A percentile compares a stretch with the other conserved stretches of the same genome.
Evolutionary conservation across 2,329 filamentous ascomycete genomes (phyloP).

Genomic region (Cucurbitaria berberidis): DNA sequence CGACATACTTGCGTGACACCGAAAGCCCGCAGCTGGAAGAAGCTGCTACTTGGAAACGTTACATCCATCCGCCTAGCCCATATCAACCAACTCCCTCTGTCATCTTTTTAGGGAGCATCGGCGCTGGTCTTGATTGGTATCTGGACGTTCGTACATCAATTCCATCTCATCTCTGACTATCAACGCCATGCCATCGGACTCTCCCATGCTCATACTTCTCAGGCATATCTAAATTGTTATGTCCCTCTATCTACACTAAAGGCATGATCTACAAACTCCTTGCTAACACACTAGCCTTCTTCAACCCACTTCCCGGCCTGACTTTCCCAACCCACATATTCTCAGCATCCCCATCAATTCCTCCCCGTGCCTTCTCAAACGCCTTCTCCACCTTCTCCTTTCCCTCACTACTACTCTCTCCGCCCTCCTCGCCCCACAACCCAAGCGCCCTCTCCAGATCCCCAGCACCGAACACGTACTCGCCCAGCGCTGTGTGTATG

Average conservation of each 20-base stretch:
- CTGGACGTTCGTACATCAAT: neutral
- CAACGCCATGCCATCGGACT: too few species aligned
- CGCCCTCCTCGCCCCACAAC: constrained; percentile 16
- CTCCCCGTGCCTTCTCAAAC: constrained; percentile 37
- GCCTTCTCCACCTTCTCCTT: constrained; percentile 23
- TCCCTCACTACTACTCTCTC: constrained; percentile 7
- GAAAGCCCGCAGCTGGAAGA: neutral
- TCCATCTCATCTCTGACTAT: too few species aligned
- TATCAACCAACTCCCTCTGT: neutral
- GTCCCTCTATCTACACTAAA: too few species aligned
- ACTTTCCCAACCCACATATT: constrained; percentile 33
- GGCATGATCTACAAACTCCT: too few species aligned
- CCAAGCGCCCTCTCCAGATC: constrained; percentile 40
- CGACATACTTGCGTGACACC: too few species aligned
- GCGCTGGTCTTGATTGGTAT: neutral
- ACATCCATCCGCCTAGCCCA: too few species aligned
- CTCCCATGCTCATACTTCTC: too few species aligned
- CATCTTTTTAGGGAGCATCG: neutral
- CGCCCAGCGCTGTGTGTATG: constrained; percentile 37
- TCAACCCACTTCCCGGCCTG: constrained; percentile 33
- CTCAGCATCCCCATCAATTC: constrained; percentile 35
- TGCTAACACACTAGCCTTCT: constrained; percentile 28
- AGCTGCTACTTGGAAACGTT: too few species aligned
- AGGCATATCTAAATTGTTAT: neutral
- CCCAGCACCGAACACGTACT: constrained; percentile 43